Percentiles rank a stretch among this genome's conserved stretches.
These are phyloP conservation scores for Moesziomyces parantarcticus DNA, from an alignment of 1,284 basidiomycete genomes.

Conservation along the genomic window DNA sequence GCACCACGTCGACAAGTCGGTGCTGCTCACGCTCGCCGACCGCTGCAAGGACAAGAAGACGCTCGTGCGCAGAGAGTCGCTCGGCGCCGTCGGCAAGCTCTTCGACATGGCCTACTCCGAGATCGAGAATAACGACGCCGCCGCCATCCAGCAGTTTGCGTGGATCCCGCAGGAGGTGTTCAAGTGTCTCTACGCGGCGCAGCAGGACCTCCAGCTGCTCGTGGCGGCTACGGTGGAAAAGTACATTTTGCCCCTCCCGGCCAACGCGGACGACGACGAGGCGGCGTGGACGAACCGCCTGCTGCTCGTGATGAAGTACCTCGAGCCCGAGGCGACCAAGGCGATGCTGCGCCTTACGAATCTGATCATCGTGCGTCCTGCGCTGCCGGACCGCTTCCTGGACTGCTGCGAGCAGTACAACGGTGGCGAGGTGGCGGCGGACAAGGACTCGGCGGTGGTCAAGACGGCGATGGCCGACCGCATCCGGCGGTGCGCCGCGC, in stretches of 20 bases:
- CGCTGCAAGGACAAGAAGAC: conserved; percentile 88
- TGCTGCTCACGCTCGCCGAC: conserved; percentile 77
- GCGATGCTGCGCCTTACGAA: conserved; percentile 75
- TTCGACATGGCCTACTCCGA: conserved; percentile 86
- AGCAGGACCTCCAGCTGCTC: conserved; percentile 72
- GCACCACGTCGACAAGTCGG: conserved; percentile 79
- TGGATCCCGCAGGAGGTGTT: conserved; percentile 89
- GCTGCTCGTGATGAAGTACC: conserved; percentile 77
- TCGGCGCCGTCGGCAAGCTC: conserved; percentile 80
- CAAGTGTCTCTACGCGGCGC: conserved; percentile 69
- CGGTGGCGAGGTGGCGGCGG: conserved; percentile 80
- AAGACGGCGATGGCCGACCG: conserved; percentile 40
- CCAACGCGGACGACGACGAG: conserved; percentile 78
- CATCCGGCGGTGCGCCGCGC: conserved; percentile 27
- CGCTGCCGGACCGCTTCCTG: conserved; percentile 46
- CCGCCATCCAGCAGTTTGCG: conserved; percentile 82
- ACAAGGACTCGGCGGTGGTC: conserved; percentile 73
- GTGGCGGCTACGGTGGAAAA: conserved; percentile 73
- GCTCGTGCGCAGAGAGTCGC: conserved; percentile 83
- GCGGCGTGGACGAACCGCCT: conserved; percentile 85
- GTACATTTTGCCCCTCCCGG: conserved; percentile 83
- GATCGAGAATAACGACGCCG: conserved; percentile 85
- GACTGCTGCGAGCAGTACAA: conserved; percentile 60
- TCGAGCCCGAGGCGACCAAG: conserved; percentile 73
- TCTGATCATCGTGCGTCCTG: conserved; percentile 46